Base-by-base conservation (phyloP, 768 basidiomycete species). In the Multifurca ochricompacta region DNA sequence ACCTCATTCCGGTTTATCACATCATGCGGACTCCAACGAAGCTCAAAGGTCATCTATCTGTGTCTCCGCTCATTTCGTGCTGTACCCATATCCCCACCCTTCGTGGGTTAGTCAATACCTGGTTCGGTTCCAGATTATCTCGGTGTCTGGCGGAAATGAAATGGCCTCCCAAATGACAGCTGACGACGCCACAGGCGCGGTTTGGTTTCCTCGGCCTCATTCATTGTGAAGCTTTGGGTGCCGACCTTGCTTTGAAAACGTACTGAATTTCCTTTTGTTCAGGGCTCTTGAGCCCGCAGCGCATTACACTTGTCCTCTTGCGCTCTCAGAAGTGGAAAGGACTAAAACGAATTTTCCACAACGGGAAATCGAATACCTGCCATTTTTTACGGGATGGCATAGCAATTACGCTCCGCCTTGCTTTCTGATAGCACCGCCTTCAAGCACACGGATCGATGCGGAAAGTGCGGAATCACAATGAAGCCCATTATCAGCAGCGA, bases 171-270 rank as follows among this genome's bases (percentile, higher is more conserved):
- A 18, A 23, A 32, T 46, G 51, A 39, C 56, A 57, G 50, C 50
- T 57, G 56, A 57, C 50, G 44, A 52, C 56, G 56, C 56, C 56
- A 57, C 56, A 30, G 28, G 44, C 55, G 53, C 44, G 56, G 44
- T 52, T 39, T 42, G 45, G 50, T 57, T 44, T 50, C 45, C 28
- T 40, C 45, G 39, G 45, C 27, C 47, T 34, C 47, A 27, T 25
- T 37, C 44, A 47, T 52, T 21, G 34, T 39, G 40, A 25, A 32
- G n/a, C 55, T 32, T 32, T 37, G 27, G 28, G 23, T 51, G 25
- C 19, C 21, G 25, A 31, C 37, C 34, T 40, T 34, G 23, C 42
- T 25, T 42, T 32, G 45, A 52, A 48, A 47, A 28, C 14, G 25
- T 21, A 28, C 21, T 2, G 13, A 25, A n/a, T 23, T 43, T 39